Evolutionary conservation across 2,329 filamentous ascomycete genomes (phyloP), one percentile per base, ranked within the genome.

Genomic region (Ascosphaera apis): DNA sequence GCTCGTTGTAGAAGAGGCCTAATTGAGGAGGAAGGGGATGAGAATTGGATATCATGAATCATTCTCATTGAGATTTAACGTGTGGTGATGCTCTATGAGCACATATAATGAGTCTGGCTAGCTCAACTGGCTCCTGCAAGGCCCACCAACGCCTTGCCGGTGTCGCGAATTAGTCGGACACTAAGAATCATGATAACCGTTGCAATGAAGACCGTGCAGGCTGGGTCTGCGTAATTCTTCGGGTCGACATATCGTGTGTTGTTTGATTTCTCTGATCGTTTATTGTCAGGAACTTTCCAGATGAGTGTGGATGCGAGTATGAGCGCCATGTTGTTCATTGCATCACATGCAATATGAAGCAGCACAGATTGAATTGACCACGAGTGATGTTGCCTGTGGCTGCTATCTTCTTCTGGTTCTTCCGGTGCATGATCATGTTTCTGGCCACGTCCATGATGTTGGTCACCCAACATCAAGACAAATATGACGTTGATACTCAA

Each of bases 321-420:
- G 40, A 84, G 76, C 7, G 76, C 76, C 8, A 82, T 51, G 44
- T 84, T 84, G 55, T 82, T 83, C 42, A 76, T 61, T 3, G 75
- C 74, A 46, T 84, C 78, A 21, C 76, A 72, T 2, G 78, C 46
- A 17, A 83, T 66, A 45, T 84, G 78, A 11, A 79, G 53, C 8
- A 83, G 47, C 1, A 79, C 75, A 9, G 41, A 39, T 37, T 40
- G 41, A 8, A 43, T 38, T 2, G 41, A 43, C n/a, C 41, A 39
- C 18, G 34, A 33, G 4, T 15, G 11, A 36, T 4, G 5, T 17
- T 16, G 17, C 25, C 11, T 31, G 12, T 25, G 32, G 11, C 17
- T 27, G 19, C 25, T 15, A n/a, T 39, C 37, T 31, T n/a, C 4
- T 15, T 36, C 37, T 21, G 15, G n/a, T 11, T n/a, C 25, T 3